Evolutionary conservation across 345 rosid genomes (phyloP), one percentile per base, ranked within the genome.

Genomic region (Dimocarpus longan): DNA sequence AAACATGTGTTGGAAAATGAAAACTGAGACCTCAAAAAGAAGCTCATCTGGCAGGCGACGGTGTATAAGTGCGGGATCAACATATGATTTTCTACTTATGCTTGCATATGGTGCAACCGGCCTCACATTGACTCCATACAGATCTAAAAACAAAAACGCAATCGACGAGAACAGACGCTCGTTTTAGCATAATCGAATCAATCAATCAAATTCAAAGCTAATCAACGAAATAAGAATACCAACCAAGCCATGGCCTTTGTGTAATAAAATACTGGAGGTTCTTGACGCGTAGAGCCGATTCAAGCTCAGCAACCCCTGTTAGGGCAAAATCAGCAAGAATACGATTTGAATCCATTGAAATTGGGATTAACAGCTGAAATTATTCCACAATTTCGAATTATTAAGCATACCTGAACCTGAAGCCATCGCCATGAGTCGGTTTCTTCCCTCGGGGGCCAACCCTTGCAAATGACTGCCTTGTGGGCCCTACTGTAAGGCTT

Each of bases 201-300:
- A 46, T 6, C 52, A 46, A 46, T 46, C 10, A 46, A 46, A 46
- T 46, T 46, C 10, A 6, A 46, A 46, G 52, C 52, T 8, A 46
- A 32, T 32, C 3, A 32, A 32, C 3, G 22, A 1, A 57, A 74
- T 79, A 65, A 64, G 70, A 73, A 75, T 91, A 95, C 99, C 98
- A 48, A 95, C 99, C 98, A 48, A 95, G 94, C 99, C 99, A 95
- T 24, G 98, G 99, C 75, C 98, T 90, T 59, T 81, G 88, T 6
- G 95, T 90, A 13, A 92, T 89, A 48, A 88, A 86, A 88, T 88
- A 91, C 77, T 83, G 92, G 10, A 88, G 86, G 21, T 89, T 91
- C 92, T 83, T 95, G 85, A 91, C 82, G 78, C 88, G 93, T 87
- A 93, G 81, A 74, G 93, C 96, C 52, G 94, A 85, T 82, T 95